These are phyloP conservation scores for Diaporthe ampelina DNA, from an alignment of 2,329 filamentous ascomycete genomes.

Conservation along the genomic window DNA sequence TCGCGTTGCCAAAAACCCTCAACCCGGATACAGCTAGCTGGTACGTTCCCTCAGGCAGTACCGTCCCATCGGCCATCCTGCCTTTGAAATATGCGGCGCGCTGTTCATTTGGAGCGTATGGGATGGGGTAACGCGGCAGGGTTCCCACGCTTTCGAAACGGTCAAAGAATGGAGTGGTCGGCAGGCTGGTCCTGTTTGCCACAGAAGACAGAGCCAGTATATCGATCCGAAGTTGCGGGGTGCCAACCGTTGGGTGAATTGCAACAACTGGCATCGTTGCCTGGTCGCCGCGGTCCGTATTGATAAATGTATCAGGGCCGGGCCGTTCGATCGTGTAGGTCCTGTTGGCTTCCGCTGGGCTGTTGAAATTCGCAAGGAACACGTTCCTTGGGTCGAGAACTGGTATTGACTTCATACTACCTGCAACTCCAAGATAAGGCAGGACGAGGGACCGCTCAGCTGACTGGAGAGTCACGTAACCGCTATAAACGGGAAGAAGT, in stretches of 20 bases:
- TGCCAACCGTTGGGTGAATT: conserved; percentile 2
- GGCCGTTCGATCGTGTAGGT: conserved; percentile 38
- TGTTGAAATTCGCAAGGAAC: conserved; percentile 14
- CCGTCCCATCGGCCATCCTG: conserved; percentile 43
- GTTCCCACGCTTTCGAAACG: conserved; percentile 6
- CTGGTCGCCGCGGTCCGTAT: conserved; percentile 22
- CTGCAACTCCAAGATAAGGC: conserved; percentile 56
- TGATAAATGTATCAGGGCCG: conserved; percentile 35
- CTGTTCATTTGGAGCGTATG: conserved; percentile 4
- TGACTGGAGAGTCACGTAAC: conserved; percentile 56
- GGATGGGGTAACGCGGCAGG: neutral
- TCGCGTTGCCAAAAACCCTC: conserved; percentile 46
- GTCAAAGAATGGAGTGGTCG: conserved; percentile 21
- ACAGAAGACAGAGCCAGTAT: neutral
- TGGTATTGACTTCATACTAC: conserved; percentile 45
- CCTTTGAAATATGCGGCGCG: conserved; percentile 40
- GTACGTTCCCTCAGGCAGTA: conserved; percentile 46
- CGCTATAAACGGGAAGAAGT: conserved; percentile 56
- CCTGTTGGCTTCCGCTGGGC: conserved; percentile 2
- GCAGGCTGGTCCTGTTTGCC: conserved; percentile 21
- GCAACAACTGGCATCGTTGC: conserved; percentile 5
- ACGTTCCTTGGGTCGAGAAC: conserved; percentile 41
- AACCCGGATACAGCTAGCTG: conserved; percentile 44
- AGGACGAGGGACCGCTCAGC: conserved; percentile 53
- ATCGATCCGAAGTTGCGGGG: neutral